A percentile compares a stretch with the other conserved stretches of the same genome.
These are phyloP conservation scores for Saprolegnia parasitica DNA, from an alignment of 352 stramenopile genomes.

Conservation along the genomic window DNA sequence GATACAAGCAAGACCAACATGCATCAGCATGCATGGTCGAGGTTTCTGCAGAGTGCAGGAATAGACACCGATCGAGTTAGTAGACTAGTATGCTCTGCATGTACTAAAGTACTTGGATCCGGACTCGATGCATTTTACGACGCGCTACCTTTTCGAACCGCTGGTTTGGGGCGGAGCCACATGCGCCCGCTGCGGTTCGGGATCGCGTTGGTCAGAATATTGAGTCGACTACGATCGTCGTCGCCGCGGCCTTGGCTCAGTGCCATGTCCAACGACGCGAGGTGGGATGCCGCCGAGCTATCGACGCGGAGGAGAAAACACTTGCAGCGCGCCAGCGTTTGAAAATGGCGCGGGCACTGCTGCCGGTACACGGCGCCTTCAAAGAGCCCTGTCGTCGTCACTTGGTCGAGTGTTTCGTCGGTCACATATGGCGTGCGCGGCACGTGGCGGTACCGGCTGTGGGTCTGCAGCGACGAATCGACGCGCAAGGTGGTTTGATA, in stretches of 20 bases:
- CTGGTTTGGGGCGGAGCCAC: background rate
- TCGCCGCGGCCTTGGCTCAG: background rate
- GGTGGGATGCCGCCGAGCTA: background rate
- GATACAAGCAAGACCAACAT: too few species aligned
- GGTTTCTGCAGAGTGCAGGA: too few species aligned
- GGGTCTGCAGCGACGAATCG: conserved; percentile 20
- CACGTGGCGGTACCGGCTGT: background rate
- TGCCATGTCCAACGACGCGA: conserved; percentile 14
- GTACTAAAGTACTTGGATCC: too few species aligned
- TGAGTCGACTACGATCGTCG: conserved; percentile 1
- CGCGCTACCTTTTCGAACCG: background rate
- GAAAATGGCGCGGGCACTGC: conserved; percentile 16
- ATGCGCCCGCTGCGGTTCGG: conserved; percentile 12
- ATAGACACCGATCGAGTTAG: too few species aligned
- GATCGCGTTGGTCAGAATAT: conserved; percentile 19
- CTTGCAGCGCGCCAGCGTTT: background rate
- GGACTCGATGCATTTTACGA: too few species aligned
- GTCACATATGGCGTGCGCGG: background rate
- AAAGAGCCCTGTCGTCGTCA: background rate
- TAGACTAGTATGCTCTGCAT: too few species aligned
- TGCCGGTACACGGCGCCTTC: background rate
- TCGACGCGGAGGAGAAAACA: background rate
- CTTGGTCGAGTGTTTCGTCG: background rate
- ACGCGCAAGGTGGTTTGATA: conserved; percentile 4
- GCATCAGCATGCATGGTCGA: too few species aligned